A percentile compares a stretch with the other conserved stretches of the same genome.
Evolutionary conservation across 306 rosid species (phyloP).

Genomic region (Trichosanthes truncata): DNA sequence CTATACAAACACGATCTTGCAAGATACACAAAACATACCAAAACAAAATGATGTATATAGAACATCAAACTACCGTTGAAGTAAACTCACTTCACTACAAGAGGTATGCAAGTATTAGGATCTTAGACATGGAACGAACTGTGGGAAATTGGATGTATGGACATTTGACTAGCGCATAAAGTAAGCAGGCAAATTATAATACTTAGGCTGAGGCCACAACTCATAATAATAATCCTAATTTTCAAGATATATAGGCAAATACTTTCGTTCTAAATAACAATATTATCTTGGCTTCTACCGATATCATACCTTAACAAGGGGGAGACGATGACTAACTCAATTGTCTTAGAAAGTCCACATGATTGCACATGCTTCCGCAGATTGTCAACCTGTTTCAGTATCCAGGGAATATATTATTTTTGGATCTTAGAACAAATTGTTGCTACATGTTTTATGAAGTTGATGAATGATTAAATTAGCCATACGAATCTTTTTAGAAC

Average conservation of each 20-base stretch:
- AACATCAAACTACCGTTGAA: background rate
- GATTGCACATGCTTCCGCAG: slow-evolving; percentile 69
- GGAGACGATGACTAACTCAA: slow-evolving; percentile 69
- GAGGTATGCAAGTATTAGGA: background rate
- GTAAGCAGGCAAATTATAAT: background rate
- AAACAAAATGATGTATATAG: background rate
- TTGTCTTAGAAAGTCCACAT: slow-evolving; percentile 44
- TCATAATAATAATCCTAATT: background rate
- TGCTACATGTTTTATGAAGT: background rate
- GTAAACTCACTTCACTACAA: background rate
- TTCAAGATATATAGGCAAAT: background rate
- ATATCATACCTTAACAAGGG: slow-evolving; percentile 73
- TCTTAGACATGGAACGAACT: background rate
- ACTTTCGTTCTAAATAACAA: background rate
- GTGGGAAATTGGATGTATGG: background rate
- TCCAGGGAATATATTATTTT: background rate
- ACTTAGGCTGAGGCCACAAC: background rate
- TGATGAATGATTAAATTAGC: background rate
- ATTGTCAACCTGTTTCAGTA: slow-evolving; percentile 55
- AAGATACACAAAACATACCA: background rate
- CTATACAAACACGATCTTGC: background rate
- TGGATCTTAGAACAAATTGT: background rate
- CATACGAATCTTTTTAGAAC: background rate
- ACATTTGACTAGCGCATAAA: background rate
- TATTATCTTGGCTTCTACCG: background rate